phyloP scores from a whole-genome alignment of 371 early-diverging fungal species.

The Lichtheimia hyalospora region DNA sequence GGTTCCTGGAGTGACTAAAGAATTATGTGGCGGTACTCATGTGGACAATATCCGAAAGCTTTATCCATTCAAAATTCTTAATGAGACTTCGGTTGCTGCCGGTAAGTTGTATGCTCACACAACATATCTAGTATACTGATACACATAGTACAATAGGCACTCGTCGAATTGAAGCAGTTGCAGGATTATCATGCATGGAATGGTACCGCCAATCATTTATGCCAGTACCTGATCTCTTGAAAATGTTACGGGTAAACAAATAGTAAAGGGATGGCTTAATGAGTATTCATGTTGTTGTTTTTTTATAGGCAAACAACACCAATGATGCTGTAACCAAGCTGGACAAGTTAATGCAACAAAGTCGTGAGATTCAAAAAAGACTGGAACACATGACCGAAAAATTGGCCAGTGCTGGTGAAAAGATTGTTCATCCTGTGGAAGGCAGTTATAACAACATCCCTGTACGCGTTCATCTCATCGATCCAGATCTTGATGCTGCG shows the following conservation, averaged over 20 bases:
- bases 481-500: constrained; percentile 45
- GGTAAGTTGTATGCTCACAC: constrained; percentile 28
- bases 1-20: constrained; percentile 62
- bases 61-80: constrained; percentile 73
- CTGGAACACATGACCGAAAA: constrained; percentile 41
- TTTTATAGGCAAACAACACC: constrained; percentile 34
- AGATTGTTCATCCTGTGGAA: constrained; percentile 18
- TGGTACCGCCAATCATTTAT: constrained; percentile 52
- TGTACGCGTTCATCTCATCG: constrained; percentile 53
- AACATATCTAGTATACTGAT: neutral
- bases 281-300: neutral
- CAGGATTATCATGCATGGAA: constrained; percentile 56
- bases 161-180: constrained; percentile 78
- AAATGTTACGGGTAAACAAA: constrained; percentile 34
- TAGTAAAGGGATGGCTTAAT: neutral
- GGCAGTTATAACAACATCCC: constrained; percentile 27
- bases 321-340: constrained; percentile 37
- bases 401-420: constrained; percentile 35
- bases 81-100: constrained; percentile 71
- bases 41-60: constrained; percentile 56
- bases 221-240: constrained; percentile 44
- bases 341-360: constrained; percentile 37
- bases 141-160: constrained; percentile 43
- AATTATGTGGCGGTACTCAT: constrained; percentile 81
- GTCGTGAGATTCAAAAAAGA: constrained; percentile 38